Evolutionary conservation across 2,329 filamentous ascomycete species (phyloP), one percentile per base, ranked within the genome.

Genomic region (Verticillium longisporum): DNA sequence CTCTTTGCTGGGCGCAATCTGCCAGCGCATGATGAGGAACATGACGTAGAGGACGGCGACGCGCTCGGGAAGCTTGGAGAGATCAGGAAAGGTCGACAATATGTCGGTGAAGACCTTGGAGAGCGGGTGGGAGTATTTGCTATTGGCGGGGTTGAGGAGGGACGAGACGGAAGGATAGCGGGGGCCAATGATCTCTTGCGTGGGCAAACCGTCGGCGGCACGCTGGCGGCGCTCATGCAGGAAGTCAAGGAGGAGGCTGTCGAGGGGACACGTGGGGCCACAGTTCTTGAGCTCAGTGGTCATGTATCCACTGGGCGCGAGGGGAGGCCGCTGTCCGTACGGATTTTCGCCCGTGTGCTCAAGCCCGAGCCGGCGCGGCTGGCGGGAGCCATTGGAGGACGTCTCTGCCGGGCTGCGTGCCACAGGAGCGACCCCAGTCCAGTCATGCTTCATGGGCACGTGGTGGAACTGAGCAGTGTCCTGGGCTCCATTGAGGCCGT

Each of bases 101-200:
- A 96, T 92, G 72, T 96, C 91, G 53, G 90, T 93, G 70, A 96
- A 91, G 14, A 96, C 84, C 66, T 91, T 91, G 6, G 91, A 94
- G 1, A 96, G 79, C 1, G 91, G 91, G 68, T 96, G 91, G 1
- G 87, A 85, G 67, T 83, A 82, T 7, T 77, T 77, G 63, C 80
- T 81, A 58, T 82, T 81, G 50, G 85, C 78, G 0, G 90, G 89
- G 69, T 94, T 91, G 45, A 94, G 82, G 4, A 96, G 81, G 1
- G 89, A 90, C 0, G 88, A 88, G 61, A 96, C 89, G 61, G 88
- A 90, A 1, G 92, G 92, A 69, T 96, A 93, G 14, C 84, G 80
- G 0, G 92, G 91, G 0, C 91, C 91, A 7, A 91, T 82, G 9
- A 94, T 82, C 55, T 89, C 84, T 50, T 86, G 80, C 9, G 81